A percentile compares a stretch with the other conserved stretches of the same genome.
phyloP scores from a whole-genome alignment of 257 asterid species.

The Plectranthus barbatus region DNA sequence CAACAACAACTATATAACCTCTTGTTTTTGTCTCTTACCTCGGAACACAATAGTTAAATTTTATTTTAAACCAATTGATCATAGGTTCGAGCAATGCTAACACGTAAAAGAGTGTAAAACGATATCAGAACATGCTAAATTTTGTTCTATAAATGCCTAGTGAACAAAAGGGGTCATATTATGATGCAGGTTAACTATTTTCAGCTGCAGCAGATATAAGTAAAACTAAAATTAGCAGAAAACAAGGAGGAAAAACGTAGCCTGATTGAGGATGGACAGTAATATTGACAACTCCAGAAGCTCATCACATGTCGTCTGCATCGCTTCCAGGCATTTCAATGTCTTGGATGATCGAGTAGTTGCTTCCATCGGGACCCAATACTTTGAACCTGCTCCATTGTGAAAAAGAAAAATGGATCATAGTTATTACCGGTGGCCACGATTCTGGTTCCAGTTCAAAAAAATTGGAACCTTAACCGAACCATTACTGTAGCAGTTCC shows the following conservation, averaged over 20 bases:
- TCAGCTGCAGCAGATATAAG: background rate
- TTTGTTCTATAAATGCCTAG: background rate
- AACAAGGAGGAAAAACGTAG: background rate
- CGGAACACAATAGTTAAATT: no score
- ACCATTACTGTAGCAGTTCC: no score
- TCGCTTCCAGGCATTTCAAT: slow-evolving; percentile 44
- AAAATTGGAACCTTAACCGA: no score
- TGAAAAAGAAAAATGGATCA: background rate
- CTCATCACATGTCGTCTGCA: slow-evolving; percentile 34
- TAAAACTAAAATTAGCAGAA: background rate
- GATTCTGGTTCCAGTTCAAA: no score
- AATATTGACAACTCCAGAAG: background rate
- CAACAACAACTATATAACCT: no score
- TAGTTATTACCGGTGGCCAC: no score
- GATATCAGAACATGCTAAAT: background rate
- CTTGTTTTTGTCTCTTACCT: no score
- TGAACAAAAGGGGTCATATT: slow-evolving; percentile 8
- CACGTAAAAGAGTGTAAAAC: no score
- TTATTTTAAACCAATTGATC: no score
- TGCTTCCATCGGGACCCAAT: slow-evolving; percentile 72
- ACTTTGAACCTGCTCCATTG: slow-evolving; percentile 44
- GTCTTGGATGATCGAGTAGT: slow-evolving; percentile 35
- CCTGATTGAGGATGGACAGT: slow-evolving; percentile 16
- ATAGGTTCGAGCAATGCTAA: no score
- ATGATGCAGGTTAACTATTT: background rate